These are phyloP conservation scores for Trametes sp. DNA, from an alignment of 1,284 basidiomycete species.

Conservation along the genomic window DNA sequence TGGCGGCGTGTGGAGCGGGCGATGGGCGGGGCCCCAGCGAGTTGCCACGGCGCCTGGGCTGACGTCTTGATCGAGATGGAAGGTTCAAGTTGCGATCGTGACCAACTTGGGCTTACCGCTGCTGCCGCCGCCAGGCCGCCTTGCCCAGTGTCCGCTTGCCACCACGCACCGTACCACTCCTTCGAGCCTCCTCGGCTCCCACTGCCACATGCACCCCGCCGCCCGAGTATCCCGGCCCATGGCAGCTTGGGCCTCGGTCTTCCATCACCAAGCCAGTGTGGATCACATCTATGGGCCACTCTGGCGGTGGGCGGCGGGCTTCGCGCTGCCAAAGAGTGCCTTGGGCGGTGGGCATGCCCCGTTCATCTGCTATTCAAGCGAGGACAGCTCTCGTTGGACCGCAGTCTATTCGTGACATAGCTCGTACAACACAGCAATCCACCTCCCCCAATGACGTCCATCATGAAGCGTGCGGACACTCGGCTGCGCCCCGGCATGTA, in stretches of 20 bases:
- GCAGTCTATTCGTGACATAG: background rate
- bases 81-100: slow-evolving; percentile 13
- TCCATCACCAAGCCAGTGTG: background rate
- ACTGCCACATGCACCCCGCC: background rate
- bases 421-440: background rate
- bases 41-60: slow-evolving; percentile 19
- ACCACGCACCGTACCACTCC: background rate
- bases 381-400: background rate
- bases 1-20: background rate
- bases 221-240: background rate
- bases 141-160: background rate
- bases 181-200: background rate
- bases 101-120: slow-evolving; percentile 5
- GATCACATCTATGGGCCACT: background rate
- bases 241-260: background rate
- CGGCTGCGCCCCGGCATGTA: slow-evolving; percentile 1
- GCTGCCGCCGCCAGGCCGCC: background rate
- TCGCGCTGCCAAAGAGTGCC: background rate
- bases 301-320: background rate
- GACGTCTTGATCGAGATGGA: slow-evolving; percentile 17
- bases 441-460: background rate
- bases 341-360: background rate
- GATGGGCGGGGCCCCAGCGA: slow-evolving; percentile 6
- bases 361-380: background rate
- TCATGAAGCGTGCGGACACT: background rate